phyloP scores from a whole-genome alignment of 768 basidiomycete genomes.

The Boletus sp. region DNA sequence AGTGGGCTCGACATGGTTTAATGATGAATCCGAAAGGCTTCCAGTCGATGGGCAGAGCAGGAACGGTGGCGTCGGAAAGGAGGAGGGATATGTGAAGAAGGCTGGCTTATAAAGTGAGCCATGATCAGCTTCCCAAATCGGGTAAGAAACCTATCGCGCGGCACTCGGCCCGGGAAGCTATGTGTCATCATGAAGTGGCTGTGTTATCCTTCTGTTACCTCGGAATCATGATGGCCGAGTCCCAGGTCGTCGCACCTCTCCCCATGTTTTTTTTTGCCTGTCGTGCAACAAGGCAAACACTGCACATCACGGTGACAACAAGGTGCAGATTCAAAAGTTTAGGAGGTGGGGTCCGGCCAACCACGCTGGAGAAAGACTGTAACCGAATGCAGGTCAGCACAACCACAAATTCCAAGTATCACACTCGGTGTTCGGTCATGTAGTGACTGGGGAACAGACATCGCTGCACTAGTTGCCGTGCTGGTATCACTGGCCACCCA shows the following conservation, averaged over 20 bases:
- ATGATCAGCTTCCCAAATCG: too few relatives aligned
- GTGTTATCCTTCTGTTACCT: too few relatives aligned
- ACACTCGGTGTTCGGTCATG: not conserved
- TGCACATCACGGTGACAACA: too few relatives aligned
- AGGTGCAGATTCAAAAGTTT: not conserved
- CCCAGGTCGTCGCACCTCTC: too few relatives aligned
- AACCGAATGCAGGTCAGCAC: not conserved
- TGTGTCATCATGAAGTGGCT: too few relatives aligned
- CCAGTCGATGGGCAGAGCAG: too few relatives aligned
- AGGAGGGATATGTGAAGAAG: not conserved
- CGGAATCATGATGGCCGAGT: too few relatives aligned
- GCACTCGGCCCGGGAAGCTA: too few relatives aligned
- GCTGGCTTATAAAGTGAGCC: not conserved
- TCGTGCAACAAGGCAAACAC: too few relatives aligned
- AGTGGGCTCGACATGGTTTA: slow-evolving; percentile 12
- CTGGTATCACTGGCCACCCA: not conserved
- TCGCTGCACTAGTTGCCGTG: not conserved
- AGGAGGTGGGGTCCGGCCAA: too few relatives aligned
- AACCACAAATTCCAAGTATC: not conserved
- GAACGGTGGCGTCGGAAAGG: not conserved
- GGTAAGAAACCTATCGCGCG: too few relatives aligned
- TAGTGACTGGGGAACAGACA: not conserved
- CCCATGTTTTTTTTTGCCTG: too few relatives aligned
- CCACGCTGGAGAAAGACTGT: not conserved
- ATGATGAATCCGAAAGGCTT: not conserved